phyloP scores from a whole-genome alignment of 352 stramenopile species.

The Pythium rhizo-oryzae region DNA sequence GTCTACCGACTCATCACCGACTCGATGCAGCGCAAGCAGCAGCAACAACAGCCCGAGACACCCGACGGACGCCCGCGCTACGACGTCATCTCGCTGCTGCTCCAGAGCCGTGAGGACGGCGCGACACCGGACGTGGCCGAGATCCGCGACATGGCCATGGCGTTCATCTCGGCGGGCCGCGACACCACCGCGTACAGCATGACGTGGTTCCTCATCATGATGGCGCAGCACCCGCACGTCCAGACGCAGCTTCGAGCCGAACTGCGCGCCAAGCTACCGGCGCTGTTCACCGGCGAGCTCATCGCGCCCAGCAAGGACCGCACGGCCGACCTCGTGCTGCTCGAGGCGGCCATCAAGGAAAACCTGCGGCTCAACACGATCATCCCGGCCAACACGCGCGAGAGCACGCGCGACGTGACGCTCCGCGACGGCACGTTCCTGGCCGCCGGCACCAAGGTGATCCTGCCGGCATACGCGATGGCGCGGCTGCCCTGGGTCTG shows the following conservation, averaged over 20 bases:
- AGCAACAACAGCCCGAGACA: constrained; percentile 12
- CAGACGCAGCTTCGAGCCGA: constrained; percentile 49
- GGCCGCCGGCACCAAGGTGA: constrained; percentile 39
- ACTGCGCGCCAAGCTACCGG: constrained; percentile 38
- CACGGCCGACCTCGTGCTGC: constrained; percentile 58
- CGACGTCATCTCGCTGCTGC: constrained; percentile 23
- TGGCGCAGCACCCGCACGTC: constrained; percentile 58
- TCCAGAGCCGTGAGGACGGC: constrained; percentile 1
- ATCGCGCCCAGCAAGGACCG: constrained; percentile 43
- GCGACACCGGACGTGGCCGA: constrained; percentile 3
- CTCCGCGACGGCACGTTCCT: constrained; percentile 73
- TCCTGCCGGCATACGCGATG: constrained; percentile 59
- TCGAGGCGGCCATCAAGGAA: constrained; percentile 67
- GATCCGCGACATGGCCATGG: constrained; percentile 84
- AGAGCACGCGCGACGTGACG: constrained; percentile 45
- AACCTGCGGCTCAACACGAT: constrained; percentile 68
- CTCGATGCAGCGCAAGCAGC: constrained; percentile 20
- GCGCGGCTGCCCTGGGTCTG: constrained; percentile 58
- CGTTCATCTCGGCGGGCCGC: constrained; percentile 68
- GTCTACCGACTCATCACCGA: constrained; percentile 26
- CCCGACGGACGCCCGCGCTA: background rate
- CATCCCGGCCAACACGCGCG: constrained; percentile 53
- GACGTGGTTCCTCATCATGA: constrained; percentile 74
- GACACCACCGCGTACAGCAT: constrained; percentile 78
- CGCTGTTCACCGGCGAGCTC: constrained; percentile 31